A percentile compares a stretch with the other conserved stretches of the same genome.
Conservation (phyloP, 139 green algal genomes). For the Chlamydomonas schloesseri region DNA sequence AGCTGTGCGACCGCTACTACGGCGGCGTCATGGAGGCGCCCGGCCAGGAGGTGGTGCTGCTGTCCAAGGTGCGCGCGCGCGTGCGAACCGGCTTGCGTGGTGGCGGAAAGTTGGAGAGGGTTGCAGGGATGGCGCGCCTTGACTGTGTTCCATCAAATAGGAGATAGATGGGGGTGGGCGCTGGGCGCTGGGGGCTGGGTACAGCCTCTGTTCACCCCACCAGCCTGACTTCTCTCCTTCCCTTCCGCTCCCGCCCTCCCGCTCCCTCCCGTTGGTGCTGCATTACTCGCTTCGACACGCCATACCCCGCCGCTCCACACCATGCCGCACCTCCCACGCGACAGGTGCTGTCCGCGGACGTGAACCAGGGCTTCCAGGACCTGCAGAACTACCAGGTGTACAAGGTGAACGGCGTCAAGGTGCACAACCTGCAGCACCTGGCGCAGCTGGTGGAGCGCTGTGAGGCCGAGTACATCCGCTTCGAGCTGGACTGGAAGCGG, state of each 20-base stretch:
- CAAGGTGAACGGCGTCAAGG: conserved; percentile 67
- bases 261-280: too few relatives aligned
- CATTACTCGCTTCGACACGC: too few relatives aligned
- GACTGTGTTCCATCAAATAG: background rate
- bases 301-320: too few relatives aligned
- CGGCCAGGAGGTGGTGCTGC: conserved; percentile 70
- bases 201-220: too few relatives aligned
- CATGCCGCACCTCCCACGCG: too few relatives aligned
- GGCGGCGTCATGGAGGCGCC: conserved; percentile 42
- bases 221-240: background rate
- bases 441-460: conserved; percentile 66
- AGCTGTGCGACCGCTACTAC: conserved; percentile 80
- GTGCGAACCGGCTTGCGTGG: too few relatives aligned
- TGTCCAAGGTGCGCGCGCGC: conserved; percentile 61
- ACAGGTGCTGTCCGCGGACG: conserved; percentile 68
- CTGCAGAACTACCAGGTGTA: conserved; percentile 75
- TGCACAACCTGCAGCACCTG: conserved; percentile 85
- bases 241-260: background rate
- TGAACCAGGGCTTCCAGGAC: conserved; percentile 83
- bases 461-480: conserved; percentile 73
- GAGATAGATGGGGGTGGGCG: background rate
- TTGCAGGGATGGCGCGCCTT: too few relatives aligned
- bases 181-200: too few relatives aligned
- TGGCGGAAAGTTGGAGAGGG: too few relatives aligned
- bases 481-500: conserved; percentile 87